Evolutionary conservation across 2,329 filamentous ascomycete genomes (phyloP).

Genomic region (Fusarium anguioides): DNA sequence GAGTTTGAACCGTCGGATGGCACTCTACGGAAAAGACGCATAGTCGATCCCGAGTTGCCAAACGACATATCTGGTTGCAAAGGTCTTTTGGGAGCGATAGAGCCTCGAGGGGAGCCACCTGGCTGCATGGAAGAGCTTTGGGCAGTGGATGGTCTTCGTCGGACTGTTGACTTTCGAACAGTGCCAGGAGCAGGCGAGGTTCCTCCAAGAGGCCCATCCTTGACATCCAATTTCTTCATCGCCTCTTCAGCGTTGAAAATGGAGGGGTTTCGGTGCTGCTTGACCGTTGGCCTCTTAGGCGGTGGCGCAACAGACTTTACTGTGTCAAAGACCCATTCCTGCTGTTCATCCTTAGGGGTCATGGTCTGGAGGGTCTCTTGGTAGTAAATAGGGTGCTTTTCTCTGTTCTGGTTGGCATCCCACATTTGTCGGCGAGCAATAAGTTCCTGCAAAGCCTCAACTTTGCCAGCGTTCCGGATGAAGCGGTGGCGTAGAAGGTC

Average conservation of each 20-base stretch:
- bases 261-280: conserved; percentile 65
- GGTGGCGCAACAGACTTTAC: conserved; percentile 74
- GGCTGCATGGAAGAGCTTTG: conserved; percentile 48
- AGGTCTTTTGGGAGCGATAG: conserved; percentile 73
- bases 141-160: conserved; percentile 59
- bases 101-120: conserved; percentile 57
- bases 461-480: conserved; percentile 85
- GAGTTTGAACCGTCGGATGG: conserved; percentile 72
- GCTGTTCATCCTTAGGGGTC: conserved; percentile 73
- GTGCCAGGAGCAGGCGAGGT: conserved; percentile 66
- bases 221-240: conserved; percentile 69
- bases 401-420: conserved; percentile 77
- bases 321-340: conserved; percentile 97
- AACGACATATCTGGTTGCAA: conserved; percentile 91
- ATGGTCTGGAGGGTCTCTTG: conserved; percentile 88
- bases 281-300: conserved; percentile 65
- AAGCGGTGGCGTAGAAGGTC: conserved; percentile 91
- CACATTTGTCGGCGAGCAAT: conserved; percentile 85
- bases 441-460: conserved; percentile 87
- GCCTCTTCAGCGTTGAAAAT: conserved; percentile 69
- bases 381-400: conserved; percentile 84
- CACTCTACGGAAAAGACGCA: conserved; percentile 89
- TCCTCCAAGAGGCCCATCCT: conserved; percentile 68
- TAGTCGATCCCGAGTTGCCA: conserved; percentile 91
- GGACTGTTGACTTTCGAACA: conserved; percentile 68